Conservation (phyloP, 805 yeast genomes). For the Barnettozyma sp. region DNA sequence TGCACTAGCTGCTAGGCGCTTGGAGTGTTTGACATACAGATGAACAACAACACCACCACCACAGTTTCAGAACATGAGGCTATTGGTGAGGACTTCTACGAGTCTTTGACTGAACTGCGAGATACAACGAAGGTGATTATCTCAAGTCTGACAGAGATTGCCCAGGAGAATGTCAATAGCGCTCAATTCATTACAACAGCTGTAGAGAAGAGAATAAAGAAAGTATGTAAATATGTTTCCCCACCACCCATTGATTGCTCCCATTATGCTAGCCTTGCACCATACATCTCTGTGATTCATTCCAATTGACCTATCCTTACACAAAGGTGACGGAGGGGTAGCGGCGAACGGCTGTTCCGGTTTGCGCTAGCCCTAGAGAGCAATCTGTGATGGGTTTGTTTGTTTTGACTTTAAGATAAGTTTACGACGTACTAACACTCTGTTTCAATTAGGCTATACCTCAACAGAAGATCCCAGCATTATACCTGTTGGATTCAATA, state of each 20-base stretch:
- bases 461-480: conserved; percentile 71
- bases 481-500: conserved; percentile 84
- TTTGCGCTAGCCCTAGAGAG: no score
- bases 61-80: conserved; percentile 19
- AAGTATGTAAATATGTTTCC: conserved; percentile 29
- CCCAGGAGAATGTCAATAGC: conserved; percentile 72
- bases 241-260: background rate
- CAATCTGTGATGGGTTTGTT: no score
- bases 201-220: conserved; percentile 65
- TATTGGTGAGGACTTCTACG: conserved; percentile 53
- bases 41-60: conserved; percentile 2
- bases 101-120: conserved; percentile 68
- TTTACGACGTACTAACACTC: conserved; percentile 14
- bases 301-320: no score
- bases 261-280: no score
- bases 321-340: no score
- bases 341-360: no score
- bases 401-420: no score
- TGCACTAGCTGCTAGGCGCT: no score
- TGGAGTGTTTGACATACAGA: no score
- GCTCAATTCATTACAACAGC: conserved; percentile 76
- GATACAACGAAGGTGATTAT: conserved; percentile 89
- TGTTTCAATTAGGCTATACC: conserved; percentile 55
- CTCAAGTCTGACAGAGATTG: conserved; percentile 73
- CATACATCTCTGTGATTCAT: no score